Conservation (phyloP, 305 asterid species). For the Lippia alba region DNA sequence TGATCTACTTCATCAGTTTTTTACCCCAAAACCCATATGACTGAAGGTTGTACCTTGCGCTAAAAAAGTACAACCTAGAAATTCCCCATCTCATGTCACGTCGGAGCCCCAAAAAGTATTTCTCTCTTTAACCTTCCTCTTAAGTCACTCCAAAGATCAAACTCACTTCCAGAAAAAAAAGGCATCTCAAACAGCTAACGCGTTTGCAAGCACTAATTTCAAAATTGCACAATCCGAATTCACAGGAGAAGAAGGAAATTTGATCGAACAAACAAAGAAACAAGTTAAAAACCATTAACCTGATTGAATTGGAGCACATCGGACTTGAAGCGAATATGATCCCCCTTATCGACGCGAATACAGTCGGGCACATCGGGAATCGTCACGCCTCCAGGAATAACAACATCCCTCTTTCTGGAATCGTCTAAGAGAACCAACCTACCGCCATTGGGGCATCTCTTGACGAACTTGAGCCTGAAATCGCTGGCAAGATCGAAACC, state of each 20-base stretch:
- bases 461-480: constrained; percentile 86
- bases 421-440: constrained; percentile 76
- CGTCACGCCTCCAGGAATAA: constrained; percentile 70
- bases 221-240: neutral
- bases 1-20: neutral
- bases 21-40: neutral
- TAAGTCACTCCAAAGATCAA: neutral
- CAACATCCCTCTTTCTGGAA: constrained; percentile 59
- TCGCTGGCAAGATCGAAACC: constrained; percentile 97
- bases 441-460: constrained; percentile 60
- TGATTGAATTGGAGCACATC: constrained; percentile 89
- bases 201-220: neutral
- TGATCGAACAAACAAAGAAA: no score
- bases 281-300: constrained; percentile 40
- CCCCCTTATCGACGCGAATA: constrained; percentile 90
- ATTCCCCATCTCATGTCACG: neutral
- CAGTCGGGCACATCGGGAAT: constrained; percentile 73
- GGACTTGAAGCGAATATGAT: constrained; percentile 85
- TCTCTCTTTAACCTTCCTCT: neutral
- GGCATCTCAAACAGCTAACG: neutral
- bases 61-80: neutral
- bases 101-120: neutral
- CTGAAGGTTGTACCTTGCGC: neutral
- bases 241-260: neutral
- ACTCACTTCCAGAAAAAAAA: neutral